A percentile compares a stretch with the other conserved stretches of the same genome.
phyloP scores from a whole-genome alignment of 2,329 filamentous ascomycete species.

The Monosporascus sp. region DNA sequence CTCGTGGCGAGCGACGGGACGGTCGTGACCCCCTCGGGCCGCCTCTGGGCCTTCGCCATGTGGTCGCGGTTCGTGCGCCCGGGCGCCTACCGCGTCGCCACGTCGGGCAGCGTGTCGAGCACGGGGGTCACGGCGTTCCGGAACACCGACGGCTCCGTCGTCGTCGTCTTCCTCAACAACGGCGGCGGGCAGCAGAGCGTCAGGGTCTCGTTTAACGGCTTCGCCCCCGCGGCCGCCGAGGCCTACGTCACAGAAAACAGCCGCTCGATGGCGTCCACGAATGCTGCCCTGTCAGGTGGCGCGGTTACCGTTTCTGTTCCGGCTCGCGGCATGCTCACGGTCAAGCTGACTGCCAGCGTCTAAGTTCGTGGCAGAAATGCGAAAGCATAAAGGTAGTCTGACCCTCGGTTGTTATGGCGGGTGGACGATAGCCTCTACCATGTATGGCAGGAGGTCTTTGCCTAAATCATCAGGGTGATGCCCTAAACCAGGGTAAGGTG shows the following conservation, averaged over 20 bases:
- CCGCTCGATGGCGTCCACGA: conserved; percentile 8
- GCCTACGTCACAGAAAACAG: conserved; percentile 17
- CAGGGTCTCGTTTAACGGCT: conserved; percentile 10
- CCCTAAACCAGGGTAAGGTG: too few relatives aligned
- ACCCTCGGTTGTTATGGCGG: too few relatives aligned
- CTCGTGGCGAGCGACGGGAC: conserved; percentile 23
- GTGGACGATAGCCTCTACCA: too few relatives aligned
- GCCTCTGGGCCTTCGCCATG: conserved; percentile 21
- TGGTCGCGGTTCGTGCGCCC: conserved; percentile 21
- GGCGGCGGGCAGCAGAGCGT: conserved; percentile 12
- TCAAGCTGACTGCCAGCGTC: conserved; percentile 7
- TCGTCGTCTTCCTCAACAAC: conserved; percentile 21
- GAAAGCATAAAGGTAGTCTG: too few relatives aligned
- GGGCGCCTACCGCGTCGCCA: conserved; percentile 16
- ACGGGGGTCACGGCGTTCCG: conserved; percentile 17
- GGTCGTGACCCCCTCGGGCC: conserved; percentile 15
- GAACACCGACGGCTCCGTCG: conserved; percentile 16
- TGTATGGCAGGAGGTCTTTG: too few relatives aligned
- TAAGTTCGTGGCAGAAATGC: too few relatives aligned
- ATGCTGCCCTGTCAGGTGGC: conserved; percentile 3
- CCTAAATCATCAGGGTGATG: too few relatives aligned
- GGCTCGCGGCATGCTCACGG: conserved; percentile 13
- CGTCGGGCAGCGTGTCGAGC: conserved; percentile 13
- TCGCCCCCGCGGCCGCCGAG: conserved; percentile 7
- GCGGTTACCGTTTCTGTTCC: conserved; percentile 12